phyloP scores from a whole-genome alignment of 257 asterid species.

The Apocynum venetum region DNA sequence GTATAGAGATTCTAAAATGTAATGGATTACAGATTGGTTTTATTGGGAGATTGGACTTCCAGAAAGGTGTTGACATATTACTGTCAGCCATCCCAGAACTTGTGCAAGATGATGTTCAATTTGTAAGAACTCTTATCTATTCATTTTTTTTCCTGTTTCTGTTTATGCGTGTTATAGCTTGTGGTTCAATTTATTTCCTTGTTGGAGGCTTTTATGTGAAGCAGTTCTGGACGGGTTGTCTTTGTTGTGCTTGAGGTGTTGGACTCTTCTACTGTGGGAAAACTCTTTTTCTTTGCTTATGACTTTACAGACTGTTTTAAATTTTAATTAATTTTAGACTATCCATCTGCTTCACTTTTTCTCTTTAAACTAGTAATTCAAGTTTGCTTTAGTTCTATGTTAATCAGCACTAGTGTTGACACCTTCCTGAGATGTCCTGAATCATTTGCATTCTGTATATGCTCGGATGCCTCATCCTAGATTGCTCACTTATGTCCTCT shows the following conservation, averaged over 20 bases:
- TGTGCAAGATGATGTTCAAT: constrained; percentile 82
- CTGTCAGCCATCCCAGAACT: constrained; percentile 85
- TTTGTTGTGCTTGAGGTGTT: not conserved
- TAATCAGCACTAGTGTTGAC: not conserved
- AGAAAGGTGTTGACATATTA: constrained; percentile 91
- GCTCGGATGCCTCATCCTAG: not conserved
- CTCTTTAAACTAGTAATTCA: not conserved
- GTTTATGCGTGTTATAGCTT: not conserved
- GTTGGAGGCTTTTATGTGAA: not conserved
- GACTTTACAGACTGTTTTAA: not conserved
- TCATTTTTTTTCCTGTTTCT: not conserved
- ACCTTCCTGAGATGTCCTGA: not conserved
- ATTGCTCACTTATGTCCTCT: not conserved
- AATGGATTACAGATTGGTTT: constrained; percentile 67
- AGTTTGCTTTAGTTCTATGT: not conserved
- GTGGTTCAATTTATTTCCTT: not conserved
- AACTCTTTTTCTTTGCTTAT: not conserved
- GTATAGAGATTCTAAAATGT: constrained; percentile 15
- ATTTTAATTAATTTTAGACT: not conserved
- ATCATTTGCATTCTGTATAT: not conserved
- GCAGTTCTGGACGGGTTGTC: not conserved
- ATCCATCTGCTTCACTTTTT: not conserved
- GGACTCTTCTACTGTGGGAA: not conserved
- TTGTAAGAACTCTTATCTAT: constrained; percentile 38
- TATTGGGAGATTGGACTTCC: constrained; percentile 92